Conservation (phyloP, 2,329 filamentous ascomycete genomes). For the Talaromyces rugulosus region DNA sequence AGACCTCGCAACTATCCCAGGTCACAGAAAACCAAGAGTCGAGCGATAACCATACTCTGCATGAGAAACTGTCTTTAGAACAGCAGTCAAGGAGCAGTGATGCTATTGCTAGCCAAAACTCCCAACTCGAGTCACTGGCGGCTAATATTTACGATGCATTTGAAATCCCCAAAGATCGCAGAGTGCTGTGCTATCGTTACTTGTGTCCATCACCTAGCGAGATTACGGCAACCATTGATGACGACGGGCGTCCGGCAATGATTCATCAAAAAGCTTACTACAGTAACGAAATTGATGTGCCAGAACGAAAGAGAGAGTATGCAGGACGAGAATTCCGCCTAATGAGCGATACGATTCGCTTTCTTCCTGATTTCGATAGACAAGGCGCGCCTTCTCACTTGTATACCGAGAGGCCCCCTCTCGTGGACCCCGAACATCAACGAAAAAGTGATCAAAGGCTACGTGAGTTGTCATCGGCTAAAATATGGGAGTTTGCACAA, state of each 20-base stretch:
- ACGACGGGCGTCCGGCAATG: conserved; percentile 58
- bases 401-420: conserved; percentile 49
- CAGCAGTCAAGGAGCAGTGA: conserved; percentile 15
- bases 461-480: conserved; percentile 57
- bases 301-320: conserved; percentile 72
- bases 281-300: conserved; percentile 77
- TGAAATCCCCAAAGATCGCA: conserved; percentile 19
- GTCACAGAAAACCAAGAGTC: conserved; percentile 1
- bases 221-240: conserved; percentile 54
- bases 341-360: conserved; percentile 70
- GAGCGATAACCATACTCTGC: not conserved
- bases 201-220: conserved; percentile 32
- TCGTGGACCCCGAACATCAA: conserved; percentile 49
- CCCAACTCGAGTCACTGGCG: conserved; percentile 18
- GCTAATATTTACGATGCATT: conserved; percentile 27
- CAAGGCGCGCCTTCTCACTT: conserved; percentile 54
- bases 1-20: conserved; percentile 22
- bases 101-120: not conserved
- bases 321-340: conserved; percentile 81
- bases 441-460: conserved; percentile 50
- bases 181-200: conserved; percentile 22
- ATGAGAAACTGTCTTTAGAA: conserved; percentile 15
- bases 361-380: conserved; percentile 72
- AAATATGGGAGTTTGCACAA: conserved; percentile 71
- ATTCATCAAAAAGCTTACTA: conserved; percentile 86